Conservation (phyloP, 2,329 filamentous ascomycete species). For the Arthrobotrys musiformis region DNA sequence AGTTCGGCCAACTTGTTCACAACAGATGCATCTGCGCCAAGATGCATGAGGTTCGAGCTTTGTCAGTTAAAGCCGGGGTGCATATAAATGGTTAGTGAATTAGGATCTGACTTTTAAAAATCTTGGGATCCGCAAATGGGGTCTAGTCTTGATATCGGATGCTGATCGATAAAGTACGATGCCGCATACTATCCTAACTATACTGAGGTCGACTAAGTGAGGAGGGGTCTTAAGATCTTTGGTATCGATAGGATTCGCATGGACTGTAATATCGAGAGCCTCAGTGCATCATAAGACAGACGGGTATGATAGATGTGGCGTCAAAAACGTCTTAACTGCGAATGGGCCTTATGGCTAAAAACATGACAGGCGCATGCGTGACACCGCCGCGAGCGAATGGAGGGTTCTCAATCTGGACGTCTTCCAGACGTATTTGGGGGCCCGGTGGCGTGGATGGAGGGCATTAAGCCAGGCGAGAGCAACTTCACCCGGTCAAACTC, state of each 20-base stretch:
- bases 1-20: constrained; percentile 39
- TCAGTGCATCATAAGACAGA: constrained; percentile 12
- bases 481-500: constrained; percentile 26
- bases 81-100: constrained; percentile 1
- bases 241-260: constrained; percentile 43
- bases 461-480: constrained; percentile 22
- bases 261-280: constrained; percentile 11
- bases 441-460: constrained; percentile 18
- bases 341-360: constrained; percentile 11
- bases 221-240: too few species aligned
- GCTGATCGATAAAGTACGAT: constrained; percentile 30
- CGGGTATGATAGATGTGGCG: constrained; percentile 42
- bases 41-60: constrained; percentile 27
- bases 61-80: constrained; percentile 29
- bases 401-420: constrained; percentile 3
- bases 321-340: constrained; percentile 1
- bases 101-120: constrained; percentile 33
- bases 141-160: constrained; percentile 25
- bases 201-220: not conserved
- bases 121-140: constrained; percentile 8
- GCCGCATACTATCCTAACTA: constrained; percentile 2
- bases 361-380: constrained; percentile 49
- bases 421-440: constrained; percentile 20
- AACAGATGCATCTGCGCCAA: constrained; percentile 18
- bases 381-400: constrained; percentile 45